phyloP scores from a whole-genome alignment of 1,139 yeast genomes.

The Blastobotrys petasosporus region DNA sequence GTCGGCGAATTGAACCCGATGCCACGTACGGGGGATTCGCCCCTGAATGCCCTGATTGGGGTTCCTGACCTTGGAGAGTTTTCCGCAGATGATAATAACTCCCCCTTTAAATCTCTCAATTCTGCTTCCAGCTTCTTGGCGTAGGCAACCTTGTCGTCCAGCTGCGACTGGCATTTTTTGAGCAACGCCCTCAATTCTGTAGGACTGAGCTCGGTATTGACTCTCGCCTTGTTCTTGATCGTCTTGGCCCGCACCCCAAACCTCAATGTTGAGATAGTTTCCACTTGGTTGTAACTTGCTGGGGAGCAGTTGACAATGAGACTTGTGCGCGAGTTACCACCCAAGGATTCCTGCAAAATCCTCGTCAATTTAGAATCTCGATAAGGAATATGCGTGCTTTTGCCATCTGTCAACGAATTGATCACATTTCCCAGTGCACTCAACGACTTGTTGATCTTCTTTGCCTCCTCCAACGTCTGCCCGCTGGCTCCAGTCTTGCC shows the following conservation, averaged over 20 bases:
- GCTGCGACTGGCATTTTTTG: slow-evolving; percentile 43
- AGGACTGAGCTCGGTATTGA: slow-evolving; percentile 63
- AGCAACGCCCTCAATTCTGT: slow-evolving; percentile 48
- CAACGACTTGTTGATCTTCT: slow-evolving; percentile 72
- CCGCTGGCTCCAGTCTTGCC: slow-evolving; percentile 77
- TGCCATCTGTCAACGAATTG: slow-evolving; percentile 67
- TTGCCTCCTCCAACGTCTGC: slow-evolving; percentile 73
- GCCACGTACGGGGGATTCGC: not conserved
- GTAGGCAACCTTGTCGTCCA: slow-evolving; percentile 41
- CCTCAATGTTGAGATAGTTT: slow-evolving; percentile 70
- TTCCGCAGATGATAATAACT: not conserved
- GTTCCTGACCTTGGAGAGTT: not conserved
- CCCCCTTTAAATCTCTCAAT: slow-evolving; percentile 21
- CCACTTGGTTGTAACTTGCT: slow-evolving; percentile 51
- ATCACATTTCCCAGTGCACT: slow-evolving; percentile 79
- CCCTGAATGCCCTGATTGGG: not conserved
- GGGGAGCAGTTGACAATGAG: slow-evolving; percentile 78
- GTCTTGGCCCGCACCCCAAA: slow-evolving; percentile 77
- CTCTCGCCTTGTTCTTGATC: slow-evolving; percentile 61
- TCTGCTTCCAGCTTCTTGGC: slow-evolving; percentile 49
- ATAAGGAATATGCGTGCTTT: slow-evolving; percentile 64
- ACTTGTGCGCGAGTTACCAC: slow-evolving; percentile 82
- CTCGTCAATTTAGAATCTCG: slow-evolving; percentile 81
- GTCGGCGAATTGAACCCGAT: not conserved
- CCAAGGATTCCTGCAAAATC: slow-evolving; percentile 75